Evolutionary conservation across 2,329 filamentous ascomycete species (phyloP).

Genomic region (Pseudofabraea citricarpa): DNA sequence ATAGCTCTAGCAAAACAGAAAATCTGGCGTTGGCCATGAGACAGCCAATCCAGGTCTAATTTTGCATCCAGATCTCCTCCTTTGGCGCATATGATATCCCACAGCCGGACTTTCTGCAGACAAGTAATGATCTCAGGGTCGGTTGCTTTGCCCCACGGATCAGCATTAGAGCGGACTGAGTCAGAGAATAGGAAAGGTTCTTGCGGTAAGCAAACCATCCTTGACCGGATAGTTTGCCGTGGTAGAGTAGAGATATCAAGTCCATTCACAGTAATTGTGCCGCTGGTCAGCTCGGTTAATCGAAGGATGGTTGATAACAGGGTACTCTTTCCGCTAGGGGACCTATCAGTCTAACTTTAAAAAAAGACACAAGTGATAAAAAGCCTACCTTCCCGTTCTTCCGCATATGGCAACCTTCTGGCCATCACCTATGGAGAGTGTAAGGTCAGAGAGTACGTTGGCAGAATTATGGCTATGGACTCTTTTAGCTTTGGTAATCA

Average conservation of each 20-base stretch:
- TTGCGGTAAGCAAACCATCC: conserved; percentile 36
- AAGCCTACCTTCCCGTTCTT: conserved; percentile 24
- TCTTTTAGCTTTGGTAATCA: too few species aligned
- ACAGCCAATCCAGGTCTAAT: conserved; percentile 42
- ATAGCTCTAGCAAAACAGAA: conserved; percentile 43
- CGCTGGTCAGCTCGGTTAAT: conserved; percentile 38
- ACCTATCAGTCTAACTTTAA: neutral
- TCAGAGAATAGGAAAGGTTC: conserved; percentile 44
- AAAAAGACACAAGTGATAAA: neutral
- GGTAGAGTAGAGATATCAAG: conserved; percentile 39
- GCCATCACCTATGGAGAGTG: conserved; percentile 39
- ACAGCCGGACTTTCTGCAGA: conserved; percentile 36
- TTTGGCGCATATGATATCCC: conserved; percentile 4
- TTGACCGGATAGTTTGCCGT: conserved; percentile 37
- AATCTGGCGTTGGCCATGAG: conserved; percentile 37
- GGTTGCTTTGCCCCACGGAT: conserved; percentile 34
- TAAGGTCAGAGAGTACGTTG: conserved; percentile 22
- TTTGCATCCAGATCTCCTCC: conserved; percentile 12
- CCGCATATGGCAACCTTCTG: conserved; percentile 47
- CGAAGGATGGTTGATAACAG: conserved; percentile 43
- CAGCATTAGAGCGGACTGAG: conserved; percentile 43
- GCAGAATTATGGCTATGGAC: neutral
- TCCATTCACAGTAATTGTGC: conserved; percentile 39
- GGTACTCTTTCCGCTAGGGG: conserved; percentile 35
- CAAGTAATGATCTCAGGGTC: conserved; percentile 31